These are phyloP conservation scores for Thraustotheca clavata DNA, from an alignment of 352 stramenopile species.

Conservation along the genomic window DNA sequence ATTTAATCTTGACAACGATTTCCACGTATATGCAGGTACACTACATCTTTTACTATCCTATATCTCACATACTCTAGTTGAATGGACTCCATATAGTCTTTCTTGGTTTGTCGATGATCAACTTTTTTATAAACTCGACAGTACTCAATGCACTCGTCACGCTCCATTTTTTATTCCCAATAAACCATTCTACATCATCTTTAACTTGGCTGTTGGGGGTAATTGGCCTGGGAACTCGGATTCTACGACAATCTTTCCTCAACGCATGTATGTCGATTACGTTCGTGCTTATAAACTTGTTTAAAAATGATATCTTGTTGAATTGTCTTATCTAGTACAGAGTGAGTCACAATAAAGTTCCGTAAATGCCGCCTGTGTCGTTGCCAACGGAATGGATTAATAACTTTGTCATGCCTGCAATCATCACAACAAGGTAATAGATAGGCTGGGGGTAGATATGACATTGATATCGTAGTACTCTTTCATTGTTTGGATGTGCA, in stretches of 20 bases:
- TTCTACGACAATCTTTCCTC: constrained; percentile 4
- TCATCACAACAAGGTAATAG: neutral
- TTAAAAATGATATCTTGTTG: too few species aligned
- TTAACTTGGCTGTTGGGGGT: constrained; percentile 12
- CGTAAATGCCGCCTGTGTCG: neutral
- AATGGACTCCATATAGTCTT: constrained; percentile 3
- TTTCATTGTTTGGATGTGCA: neutral
- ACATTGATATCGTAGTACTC: neutral
- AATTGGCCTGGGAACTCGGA: constrained; percentile 1
- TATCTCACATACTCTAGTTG: neutral
- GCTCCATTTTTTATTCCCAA: neutral
- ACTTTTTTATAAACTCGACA: neutral
- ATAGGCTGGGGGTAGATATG: neutral
- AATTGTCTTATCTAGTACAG: too few species aligned
- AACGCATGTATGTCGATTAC: constrained; percentile 14
- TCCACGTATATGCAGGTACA: constrained; percentile 8
- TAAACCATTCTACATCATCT: constrained; percentile 16
- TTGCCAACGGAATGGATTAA: neutral
- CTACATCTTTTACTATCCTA: neutral
- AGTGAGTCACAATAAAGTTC: neutral
- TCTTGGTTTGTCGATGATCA: constrained; percentile 1
- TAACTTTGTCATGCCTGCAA: neutral
- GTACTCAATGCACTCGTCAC: neutral
- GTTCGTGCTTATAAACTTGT: neutral
- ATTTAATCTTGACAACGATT: neutral